Conservation (phyloP, 768 basidiomycete genomes). For the Galerina marginata region DNA sequence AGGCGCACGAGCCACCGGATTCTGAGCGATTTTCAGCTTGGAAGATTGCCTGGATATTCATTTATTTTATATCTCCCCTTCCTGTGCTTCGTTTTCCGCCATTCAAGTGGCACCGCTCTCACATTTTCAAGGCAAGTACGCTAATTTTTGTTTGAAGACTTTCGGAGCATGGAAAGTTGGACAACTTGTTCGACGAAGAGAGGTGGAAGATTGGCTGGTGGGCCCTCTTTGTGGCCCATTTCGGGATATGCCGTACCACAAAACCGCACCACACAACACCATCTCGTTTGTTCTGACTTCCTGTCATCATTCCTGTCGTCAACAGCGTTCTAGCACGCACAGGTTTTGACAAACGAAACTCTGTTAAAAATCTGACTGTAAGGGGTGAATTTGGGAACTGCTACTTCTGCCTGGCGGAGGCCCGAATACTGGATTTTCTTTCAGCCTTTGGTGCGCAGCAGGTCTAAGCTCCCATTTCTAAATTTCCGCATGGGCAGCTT, state of each 20-base stretch:
- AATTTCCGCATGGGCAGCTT: too few species aligned
- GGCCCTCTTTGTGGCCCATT: constrained; percentile 17
- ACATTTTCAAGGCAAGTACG: constrained; percentile 3
- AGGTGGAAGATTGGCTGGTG: constrained; percentile 16
- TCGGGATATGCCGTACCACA: constrained; percentile 26
- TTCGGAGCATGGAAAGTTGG: constrained; percentile 18
- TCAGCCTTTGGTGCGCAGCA: too few species aligned
- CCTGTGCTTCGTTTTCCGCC: constrained; percentile 15
- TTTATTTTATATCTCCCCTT: constrained; percentile 31
- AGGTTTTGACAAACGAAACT: too few species aligned
- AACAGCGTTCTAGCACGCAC: too few species aligned
- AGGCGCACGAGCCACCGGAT: constrained; percentile 55
- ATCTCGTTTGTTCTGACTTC: neutral
- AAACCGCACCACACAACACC: constrained; percentile 10
- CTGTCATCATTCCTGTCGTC: too few species aligned
- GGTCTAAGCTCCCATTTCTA: too few species aligned
- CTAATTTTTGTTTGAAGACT: constrained; percentile 22
- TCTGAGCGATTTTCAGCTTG: constrained; percentile 54
- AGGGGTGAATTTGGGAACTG: too few species aligned
- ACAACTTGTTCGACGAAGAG: constrained; percentile 9
- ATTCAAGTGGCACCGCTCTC: constrained; percentile 22
- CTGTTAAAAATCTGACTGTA: too few species aligned
- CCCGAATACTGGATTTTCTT: too few species aligned
- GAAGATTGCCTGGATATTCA: constrained; percentile 50
- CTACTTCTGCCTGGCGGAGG: too few species aligned